Percentiles rank a stretch among this genome's conserved stretches.
These are phyloP conservation scores for Gyrodon lividus DNA, from an alignment of 768 basidiomycete species.

Conservation along the genomic window DNA sequence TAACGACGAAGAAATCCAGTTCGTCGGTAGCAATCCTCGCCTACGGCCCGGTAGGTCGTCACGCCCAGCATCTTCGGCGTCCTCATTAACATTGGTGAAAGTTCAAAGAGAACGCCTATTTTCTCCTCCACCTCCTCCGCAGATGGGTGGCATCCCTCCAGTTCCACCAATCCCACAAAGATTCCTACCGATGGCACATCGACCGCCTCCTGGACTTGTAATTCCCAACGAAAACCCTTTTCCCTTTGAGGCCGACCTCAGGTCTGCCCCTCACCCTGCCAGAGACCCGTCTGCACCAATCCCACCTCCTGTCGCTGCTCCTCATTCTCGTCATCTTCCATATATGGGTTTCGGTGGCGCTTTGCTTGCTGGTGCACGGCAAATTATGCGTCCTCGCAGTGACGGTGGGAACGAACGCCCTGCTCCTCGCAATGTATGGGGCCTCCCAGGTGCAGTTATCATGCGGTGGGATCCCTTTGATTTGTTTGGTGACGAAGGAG, in stretches of 20 bases:
- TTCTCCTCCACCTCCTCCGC: constrained; percentile 51
- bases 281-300: constrained; percentile 25
- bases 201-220: constrained; percentile 42
- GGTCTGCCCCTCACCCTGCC: constrained; percentile 17
- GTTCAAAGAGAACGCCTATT: constrained; percentile 30
- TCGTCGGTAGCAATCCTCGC: constrained; percentile 23
- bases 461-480: constrained; percentile 33
- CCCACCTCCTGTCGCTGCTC: constrained; percentile 36
- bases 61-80: not conserved
- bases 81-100: constrained; percentile 1
- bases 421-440: constrained; percentile 21
- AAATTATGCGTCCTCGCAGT: constrained; percentile 18
- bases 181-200: constrained; percentile 40
- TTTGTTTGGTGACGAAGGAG: constrained; percentile 13
- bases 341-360: constrained; percentile 67
- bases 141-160: constrained; percentile 45
- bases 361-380: constrained; percentile 44
- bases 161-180: constrained; percentile 49
- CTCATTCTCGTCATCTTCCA: constrained; percentile 57
- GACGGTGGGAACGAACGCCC: constrained; percentile 1
- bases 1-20: constrained; percentile 35
- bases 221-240: constrained; percentile 52
- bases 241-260: constrained; percentile 45
- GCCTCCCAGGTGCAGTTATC: constrained; percentile 26
- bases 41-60: constrained; percentile 17